Evolutionary conservation across 1,284 basidiomycete species (phyloP).

Genomic region (Malassezia brasiliensis): DNA sequence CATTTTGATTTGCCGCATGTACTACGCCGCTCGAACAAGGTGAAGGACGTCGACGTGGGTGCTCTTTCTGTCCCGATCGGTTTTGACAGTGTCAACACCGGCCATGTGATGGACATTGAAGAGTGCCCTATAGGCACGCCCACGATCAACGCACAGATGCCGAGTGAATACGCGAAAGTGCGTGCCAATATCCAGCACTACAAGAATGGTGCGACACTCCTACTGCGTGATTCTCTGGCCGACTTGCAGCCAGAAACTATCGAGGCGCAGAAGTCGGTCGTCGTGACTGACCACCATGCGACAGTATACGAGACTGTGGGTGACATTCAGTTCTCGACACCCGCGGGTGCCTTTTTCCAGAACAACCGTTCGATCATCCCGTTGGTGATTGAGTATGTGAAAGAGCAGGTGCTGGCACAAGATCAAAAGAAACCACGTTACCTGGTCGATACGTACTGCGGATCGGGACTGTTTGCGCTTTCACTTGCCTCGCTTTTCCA

Average conservation of each 20-base stretch:
- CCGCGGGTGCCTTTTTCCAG: conserved; percentile 78
- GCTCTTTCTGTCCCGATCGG: conserved; percentile 70
- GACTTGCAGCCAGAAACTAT: conserved; percentile 21
- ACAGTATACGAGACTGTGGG: conserved; percentile 77
- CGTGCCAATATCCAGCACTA: conserved; percentile 68
- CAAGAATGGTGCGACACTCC: conserved; percentile 79
- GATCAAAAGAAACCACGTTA: conserved; percentile 18
- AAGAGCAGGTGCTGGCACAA: conserved; percentile 30
- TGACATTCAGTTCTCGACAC: conserved; percentile 71
- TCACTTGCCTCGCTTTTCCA: conserved; percentile 69
- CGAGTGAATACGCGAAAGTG: conserved; percentile 59
- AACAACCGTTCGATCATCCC: conserved; percentile 91
- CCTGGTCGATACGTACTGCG: conserved; percentile 48
- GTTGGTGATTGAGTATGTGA: conserved; percentile 71
- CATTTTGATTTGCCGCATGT: conserved; percentile 77
- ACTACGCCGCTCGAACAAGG: conserved; percentile 19
- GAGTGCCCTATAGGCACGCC: conserved; percentile 88
- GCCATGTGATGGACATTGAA: conserved; percentile 82
- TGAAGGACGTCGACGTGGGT: conserved; percentile 30
- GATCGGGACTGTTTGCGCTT: conserved; percentile 82
- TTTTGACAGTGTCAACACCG: conserved; percentile 71
- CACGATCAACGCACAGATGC: conserved; percentile 65
- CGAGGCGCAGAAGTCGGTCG: conserved; percentile 23
- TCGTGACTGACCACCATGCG: conserved; percentile 68
- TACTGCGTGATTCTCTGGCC: conserved; percentile 75